Conservation (phyloP, 257 asterid genomes). For the Ocimum tenuiflorum region DNA sequence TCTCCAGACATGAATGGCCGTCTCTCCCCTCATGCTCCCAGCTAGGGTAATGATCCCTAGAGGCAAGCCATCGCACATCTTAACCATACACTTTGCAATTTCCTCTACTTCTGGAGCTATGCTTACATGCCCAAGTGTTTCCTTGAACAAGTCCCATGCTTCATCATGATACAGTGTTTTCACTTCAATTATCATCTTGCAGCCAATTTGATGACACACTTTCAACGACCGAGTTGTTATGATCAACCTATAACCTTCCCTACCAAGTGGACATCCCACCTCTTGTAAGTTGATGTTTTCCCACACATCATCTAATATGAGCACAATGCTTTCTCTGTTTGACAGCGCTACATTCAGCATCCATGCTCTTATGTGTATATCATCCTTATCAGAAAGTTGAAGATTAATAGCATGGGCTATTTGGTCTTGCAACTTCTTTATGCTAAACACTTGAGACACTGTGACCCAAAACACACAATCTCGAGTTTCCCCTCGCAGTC, state of each 20-base stretch:
- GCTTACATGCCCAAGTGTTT: background rate
- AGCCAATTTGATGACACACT: slow-evolving; percentile 2
- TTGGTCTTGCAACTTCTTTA: slow-evolving; percentile 2
- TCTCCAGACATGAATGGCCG: slow-evolving; percentile 10
- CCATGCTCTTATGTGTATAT: slow-evolving; percentile 3
- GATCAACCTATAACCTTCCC: background rate
- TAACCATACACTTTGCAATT: background rate
- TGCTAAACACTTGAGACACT: background rate
- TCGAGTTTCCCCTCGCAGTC: background rate
- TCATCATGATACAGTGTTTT: slow-evolving; percentile 7
- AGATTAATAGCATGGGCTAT: background rate
- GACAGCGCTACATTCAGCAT: background rate
- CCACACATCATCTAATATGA: slow-evolving; percentile 18
- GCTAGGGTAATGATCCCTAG: slow-evolving; percentile 13
- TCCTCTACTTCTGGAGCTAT: background rate
- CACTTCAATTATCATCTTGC: background rate
- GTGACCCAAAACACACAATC: slow-evolving; percentile 6
- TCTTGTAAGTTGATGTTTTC: background rate
- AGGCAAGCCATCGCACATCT: slow-evolving; percentile 16
- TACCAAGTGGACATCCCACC: slow-evolving; percentile 1
- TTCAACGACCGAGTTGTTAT: slow-evolving; percentile 7
- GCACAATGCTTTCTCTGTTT: background rate
- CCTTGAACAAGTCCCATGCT: slow-evolving; percentile 12
- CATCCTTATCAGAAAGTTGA: background rate
- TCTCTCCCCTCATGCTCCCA: slow-evolving; percentile 11